Conservation (phyloP, 345 rosid species). For the Cardamine chenopodiifolia region DNA sequence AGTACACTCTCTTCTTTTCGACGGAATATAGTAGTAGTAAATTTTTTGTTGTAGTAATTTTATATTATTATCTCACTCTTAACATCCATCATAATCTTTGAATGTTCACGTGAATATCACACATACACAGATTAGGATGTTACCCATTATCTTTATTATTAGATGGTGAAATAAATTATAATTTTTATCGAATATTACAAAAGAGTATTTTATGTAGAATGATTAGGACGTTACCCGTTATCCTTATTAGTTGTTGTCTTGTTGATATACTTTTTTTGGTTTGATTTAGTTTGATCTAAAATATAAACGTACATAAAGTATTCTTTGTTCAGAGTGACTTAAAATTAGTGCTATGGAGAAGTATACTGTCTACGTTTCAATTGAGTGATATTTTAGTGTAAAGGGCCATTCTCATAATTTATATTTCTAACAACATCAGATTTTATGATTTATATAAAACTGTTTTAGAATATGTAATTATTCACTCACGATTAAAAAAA, state of each 20-base stretch:
- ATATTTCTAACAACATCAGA: background rate
- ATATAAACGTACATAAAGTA: background rate
- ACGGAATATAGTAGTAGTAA: background rate
- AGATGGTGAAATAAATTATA: background rate
- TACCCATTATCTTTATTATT: constrained; percentile 21
- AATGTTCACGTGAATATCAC: constrained; percentile 36
- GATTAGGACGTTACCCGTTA: background rate
- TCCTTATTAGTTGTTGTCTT: background rate
- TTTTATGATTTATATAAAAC: background rate
- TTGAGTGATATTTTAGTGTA: background rate
- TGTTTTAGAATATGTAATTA: background rate
- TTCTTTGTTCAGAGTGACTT: background rate
- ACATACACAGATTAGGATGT: constrained; percentile 31
- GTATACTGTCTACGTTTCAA: background rate
- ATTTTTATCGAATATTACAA: background rate
- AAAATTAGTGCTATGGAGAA: background rate
- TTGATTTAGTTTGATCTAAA: background rate
- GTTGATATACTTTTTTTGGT: background rate
- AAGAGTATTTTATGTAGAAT: background rate
- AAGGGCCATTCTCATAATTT: background rate
- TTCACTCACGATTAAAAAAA: no score
- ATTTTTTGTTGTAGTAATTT: background rate
- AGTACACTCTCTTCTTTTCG: background rate
- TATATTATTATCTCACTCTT: constrained; percentile 8
- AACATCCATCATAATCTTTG: constrained; percentile 24